Conservation (phyloP, 2,329 filamentous ascomycete genomes). For the Cephalotrichum gorgonifer region DNA sequence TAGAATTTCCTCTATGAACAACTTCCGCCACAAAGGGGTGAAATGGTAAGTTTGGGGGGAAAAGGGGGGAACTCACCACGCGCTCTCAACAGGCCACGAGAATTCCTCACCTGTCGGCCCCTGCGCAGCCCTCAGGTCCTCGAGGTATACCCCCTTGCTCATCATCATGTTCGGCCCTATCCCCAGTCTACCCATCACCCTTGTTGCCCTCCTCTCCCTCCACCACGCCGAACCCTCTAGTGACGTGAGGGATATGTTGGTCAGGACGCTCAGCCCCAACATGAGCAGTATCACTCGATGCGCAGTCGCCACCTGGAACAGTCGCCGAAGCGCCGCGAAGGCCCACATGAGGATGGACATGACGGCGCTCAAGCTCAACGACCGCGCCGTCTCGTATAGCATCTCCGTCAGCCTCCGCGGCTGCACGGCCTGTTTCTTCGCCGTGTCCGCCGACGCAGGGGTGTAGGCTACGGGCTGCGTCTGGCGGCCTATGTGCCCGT, state of each 20-base stretch:
- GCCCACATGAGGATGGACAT: constrained; percentile 70
- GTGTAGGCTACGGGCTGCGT: constrained; percentile 53
- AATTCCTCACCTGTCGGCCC: constrained; percentile 21
- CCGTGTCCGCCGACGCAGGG: constrained; percentile 32
- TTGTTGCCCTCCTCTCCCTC: constrained; percentile 68
- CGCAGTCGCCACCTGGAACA: constrained; percentile 59
- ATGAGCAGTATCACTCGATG: constrained; percentile 64
- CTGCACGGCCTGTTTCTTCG: constrained; percentile 49
- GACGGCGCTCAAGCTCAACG: constrained; percentile 62
- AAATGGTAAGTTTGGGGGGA: neutral
- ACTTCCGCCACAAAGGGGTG: neutral
- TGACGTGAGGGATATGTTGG: constrained; percentile 67
- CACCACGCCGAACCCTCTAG: constrained; percentile 71
- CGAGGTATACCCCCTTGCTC: constrained; percentile 76
- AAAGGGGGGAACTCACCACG: constrained; percentile 26
- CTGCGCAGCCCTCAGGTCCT: constrained; percentile 62
- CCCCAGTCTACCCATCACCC: constrained; percentile 74
- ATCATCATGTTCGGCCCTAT: constrained; percentile 70
- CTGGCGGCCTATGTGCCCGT: constrained; percentile 63
- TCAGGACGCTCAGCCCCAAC: constrained; percentile 56
- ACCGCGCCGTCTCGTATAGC: constrained; percentile 61
- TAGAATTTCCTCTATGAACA: neutral
- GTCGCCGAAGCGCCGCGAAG: constrained; percentile 52
- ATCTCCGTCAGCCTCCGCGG: constrained; percentile 56
- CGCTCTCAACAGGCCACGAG: constrained; percentile 34